Percentiles rank a stretch among this genome's conserved stretches.
These are phyloP conservation scores for Hanseniaspora lindneri DNA, from an alignment of 805 yeast genomes.

Conservation along the genomic window DNA sequence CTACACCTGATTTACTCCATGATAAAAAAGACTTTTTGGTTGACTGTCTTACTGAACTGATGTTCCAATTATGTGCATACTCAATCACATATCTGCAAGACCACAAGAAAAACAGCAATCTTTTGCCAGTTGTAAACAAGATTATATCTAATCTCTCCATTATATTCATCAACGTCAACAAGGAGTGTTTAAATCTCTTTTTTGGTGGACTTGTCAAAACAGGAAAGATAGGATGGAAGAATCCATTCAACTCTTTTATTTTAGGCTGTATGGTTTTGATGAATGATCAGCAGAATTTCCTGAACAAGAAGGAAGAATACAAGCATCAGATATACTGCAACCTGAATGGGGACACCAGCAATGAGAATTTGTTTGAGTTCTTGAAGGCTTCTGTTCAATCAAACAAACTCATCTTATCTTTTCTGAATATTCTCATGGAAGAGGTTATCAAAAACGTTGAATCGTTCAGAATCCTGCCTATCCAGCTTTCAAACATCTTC, in stretches of 20 bases:
- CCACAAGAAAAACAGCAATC: not conserved
- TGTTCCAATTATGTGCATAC: not conserved
- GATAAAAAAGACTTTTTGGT: not conserved
- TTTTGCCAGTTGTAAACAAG: slow-evolving; percentile 21
- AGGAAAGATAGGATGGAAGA: slow-evolving; percentile 23
- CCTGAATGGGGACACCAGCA: slow-evolving; percentile 20
- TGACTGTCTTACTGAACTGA: not conserved
- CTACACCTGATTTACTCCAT: not conserved
- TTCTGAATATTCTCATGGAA: slow-evolving; percentile 28
- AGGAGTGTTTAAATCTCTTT: slow-evolving; percentile 15
- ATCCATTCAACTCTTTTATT: slow-evolving; percentile 27
- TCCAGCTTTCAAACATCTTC: slow-evolving; percentile 23
- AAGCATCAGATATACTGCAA: slow-evolving; percentile 15
- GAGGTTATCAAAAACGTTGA: slow-evolving; percentile 28
- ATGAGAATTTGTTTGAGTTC: slow-evolving; percentile 22
- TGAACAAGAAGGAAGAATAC: not conserved
- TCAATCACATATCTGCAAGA: not conserved
- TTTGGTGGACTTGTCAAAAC: slow-evolving; percentile 14
- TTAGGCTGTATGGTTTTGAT: not conserved
- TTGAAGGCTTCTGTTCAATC: slow-evolving; percentile 19
- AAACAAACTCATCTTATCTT: slow-evolving; percentile 22
- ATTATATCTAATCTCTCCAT: slow-evolving; percentile 29
- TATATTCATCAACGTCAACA: slow-evolving; percentile 25
- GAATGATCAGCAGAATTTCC: not conserved
- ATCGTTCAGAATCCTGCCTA: slow-evolving; percentile 19